A percentile compares a stretch with the other conserved stretches of the same genome.
These are phyloP conservation scores for Monilinia laxa DNA, from an alignment of 2,329 filamentous ascomycete genomes.

Conservation along the genomic window DNA sequence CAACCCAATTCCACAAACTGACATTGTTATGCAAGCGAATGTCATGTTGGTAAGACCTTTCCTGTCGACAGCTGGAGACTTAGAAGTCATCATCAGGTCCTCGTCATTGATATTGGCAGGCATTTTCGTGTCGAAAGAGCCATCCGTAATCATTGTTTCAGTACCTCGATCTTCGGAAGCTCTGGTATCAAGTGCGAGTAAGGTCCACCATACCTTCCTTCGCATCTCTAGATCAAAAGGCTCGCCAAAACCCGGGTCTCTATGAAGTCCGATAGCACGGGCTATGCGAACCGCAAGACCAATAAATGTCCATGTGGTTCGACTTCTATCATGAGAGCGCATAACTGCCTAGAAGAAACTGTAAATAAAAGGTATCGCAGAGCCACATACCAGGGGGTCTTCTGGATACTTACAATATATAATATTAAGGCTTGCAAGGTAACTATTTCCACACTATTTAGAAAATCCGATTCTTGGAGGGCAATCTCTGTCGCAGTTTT, in stretches of 20 bases:
- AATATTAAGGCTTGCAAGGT: slow-evolving; percentile 62
- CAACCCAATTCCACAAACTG: slow-evolving; percentile 5
- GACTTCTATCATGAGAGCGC: slow-evolving; percentile 37
- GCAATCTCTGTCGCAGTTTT: slow-evolving; percentile 25
- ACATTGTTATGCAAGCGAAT: slow-evolving; percentile 24
- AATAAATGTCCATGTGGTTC: slow-evolving; percentile 45
- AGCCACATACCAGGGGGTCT: background rate
- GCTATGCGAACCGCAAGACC: slow-evolving; percentile 41
- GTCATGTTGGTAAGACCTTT: slow-evolving; percentile 28
- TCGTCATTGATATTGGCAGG: slow-evolving; percentile 54
- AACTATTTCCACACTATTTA: slow-evolving; percentile 60
- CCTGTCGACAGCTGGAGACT: background rate
- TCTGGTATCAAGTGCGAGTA: slow-evolving; percentile 49
- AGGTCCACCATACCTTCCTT: slow-evolving; percentile 52
- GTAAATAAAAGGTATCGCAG: slow-evolving; percentile 9
- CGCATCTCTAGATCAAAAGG: slow-evolving; percentile 51
- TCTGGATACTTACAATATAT: slow-evolving; percentile 53
- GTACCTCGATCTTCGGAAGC: slow-evolving; percentile 51
- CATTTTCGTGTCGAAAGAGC: slow-evolving; percentile 48
- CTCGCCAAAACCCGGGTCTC: slow-evolving; percentile 49
- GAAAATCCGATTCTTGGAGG: slow-evolving; percentile 54
- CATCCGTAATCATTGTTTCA: slow-evolving; percentile 46
- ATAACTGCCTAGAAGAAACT: slow-evolving; percentile 16
- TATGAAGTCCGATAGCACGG: slow-evolving; percentile 48
- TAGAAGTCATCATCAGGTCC: slow-evolving; percentile 42